phyloP scores from a whole-genome alignment of 495 filamentous ascomycete genomes.

The Penicillium coffeae region DNA sequence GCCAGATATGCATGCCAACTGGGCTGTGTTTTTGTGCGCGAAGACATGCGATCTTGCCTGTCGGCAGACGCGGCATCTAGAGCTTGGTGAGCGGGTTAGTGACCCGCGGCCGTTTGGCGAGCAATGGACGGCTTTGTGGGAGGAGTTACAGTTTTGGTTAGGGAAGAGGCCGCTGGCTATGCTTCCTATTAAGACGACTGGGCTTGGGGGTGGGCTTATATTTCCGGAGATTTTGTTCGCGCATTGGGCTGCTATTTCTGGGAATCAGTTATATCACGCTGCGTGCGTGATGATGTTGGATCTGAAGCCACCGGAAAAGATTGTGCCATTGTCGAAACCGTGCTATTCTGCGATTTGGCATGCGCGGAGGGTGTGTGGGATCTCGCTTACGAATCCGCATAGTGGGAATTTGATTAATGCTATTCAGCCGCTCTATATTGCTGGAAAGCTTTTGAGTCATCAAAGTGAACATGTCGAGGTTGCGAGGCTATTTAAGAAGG shows the following conservation, averaged over 20 bases:
- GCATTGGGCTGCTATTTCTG: conserved; percentile 40
- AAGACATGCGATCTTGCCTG: conserved; percentile 33
- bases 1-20: conserved; percentile 36
- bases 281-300: conserved; percentile 38
- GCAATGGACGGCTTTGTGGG: conserved; percentile 33
- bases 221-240: conserved; percentile 39
- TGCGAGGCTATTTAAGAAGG: conserved; percentile 28
- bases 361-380: conserved; percentile 42
- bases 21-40: conserved; percentile 38
- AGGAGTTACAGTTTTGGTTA: conserved; percentile 37
- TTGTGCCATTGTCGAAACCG: conserved; percentile 16
- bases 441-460: conserved; percentile 38
- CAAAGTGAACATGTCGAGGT: conserved; percentile 36
- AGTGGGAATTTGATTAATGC: conserved; percentile 42
- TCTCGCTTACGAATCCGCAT: conserved; percentile 41
- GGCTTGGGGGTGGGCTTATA: conserved; percentile 19
- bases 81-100: conserved; percentile 23
- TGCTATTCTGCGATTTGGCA: conserved; percentile 34
- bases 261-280: conserved; percentile 43
- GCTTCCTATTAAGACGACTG: conserved; percentile 26
- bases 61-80: conserved; percentile 21
- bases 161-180: conserved; percentile 31
- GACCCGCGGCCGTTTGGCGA: conserved; percentile 17
- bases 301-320: conserved; percentile 23
- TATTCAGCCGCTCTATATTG: conserved; percentile 45